Evolutionary conservation across 2,329 filamentous ascomycete genomes (phyloP), one percentile per base, ranked within the genome.

Genomic region (Microdochium bolleyi): DNA sequence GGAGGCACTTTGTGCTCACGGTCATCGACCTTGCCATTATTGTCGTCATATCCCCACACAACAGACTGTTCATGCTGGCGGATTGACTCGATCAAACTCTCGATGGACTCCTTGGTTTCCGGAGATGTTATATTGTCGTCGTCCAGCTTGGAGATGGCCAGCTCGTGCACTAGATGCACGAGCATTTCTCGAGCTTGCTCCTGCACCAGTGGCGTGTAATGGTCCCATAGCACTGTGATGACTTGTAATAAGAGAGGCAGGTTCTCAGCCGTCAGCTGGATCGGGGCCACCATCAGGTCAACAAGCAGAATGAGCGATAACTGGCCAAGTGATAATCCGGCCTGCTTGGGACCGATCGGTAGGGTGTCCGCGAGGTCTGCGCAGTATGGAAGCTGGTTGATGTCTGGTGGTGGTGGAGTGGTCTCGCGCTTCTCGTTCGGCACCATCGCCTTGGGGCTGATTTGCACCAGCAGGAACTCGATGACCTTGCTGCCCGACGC

Each of bases 111-210:
- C 63, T 89, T 90, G 51, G 83, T 83, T 2, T 74, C 70, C 1
- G 68, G 66, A 4, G 84, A 82, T 19, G 84, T 79, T 16, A 19
- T 22, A 19, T 46, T 46, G 19, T 46, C 41, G 49, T 89, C 83
- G 53, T 95, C 88, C 54, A 95, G 84, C 48, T 74, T 78, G 1
- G 83, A 83, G 25, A 96, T 91, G 37, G 99, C 90, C 7, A 97
- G 77, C 67, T 97, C 94, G 62, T 99, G 94, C 49, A 99, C 95
- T 19, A 99, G 79, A 72, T 99, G 94, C 2, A 99, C 92, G 16
- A 99, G 80, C 92, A 99, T 96, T 69, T 99, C 94, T 49, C 92
- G 84, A 27, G 95, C 92, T 68, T 99, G 92, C 60, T 97, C 94
- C 67, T 97, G 92, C 1, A 99, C 94, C 11, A 96, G 81, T 2